A percentile compares a stretch with the other conserved stretches of the same genome.
Evolutionary conservation across 768 basidiomycete genomes (phyloP).

Genomic region (Termitomyces titanicus): DNA sequence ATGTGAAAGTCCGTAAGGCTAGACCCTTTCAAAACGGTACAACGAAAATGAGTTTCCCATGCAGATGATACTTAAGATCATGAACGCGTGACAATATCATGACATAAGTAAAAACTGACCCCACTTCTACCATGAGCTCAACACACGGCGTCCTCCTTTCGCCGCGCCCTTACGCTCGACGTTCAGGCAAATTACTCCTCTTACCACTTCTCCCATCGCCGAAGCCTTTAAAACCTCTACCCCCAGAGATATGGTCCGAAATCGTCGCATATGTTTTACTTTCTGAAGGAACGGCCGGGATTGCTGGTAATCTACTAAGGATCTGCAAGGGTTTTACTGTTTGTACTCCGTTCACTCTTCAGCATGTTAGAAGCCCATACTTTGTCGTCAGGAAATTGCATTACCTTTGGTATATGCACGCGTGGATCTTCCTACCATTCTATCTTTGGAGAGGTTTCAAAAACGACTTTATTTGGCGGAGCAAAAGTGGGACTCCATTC

Average conservation of each 20-base stretch:
- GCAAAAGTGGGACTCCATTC: slow-evolving; percentile 82
- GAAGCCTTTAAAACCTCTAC: slow-evolving; percentile 51
- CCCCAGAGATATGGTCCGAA: slow-evolving; percentile 67
- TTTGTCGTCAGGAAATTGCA: slow-evolving; percentile 48
- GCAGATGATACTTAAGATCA: neutral
- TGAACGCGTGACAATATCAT: neutral
- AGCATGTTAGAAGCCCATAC: neutral
- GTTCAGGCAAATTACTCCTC: slow-evolving; percentile 57
- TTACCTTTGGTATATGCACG: slow-evolving; percentile 65
- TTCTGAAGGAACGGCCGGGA: slow-evolving; percentile 17
- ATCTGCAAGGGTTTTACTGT: slow-evolving; percentile 49
- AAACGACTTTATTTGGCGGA: slow-evolving; percentile 59
- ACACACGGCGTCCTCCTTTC: slow-evolving; percentile 46
- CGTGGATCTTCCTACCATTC: slow-evolving; percentile 40
- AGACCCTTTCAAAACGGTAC: too few relatives aligned
- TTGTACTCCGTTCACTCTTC: slow-evolving; percentile 6
- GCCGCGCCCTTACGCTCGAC: slow-evolving; percentile 63
- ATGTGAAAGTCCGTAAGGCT: neutral
- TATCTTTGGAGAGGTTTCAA: slow-evolving; percentile 54
- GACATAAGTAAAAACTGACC: too few relatives aligned
- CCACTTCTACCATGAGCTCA: slow-evolving; percentile 31
- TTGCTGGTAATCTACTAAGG: slow-evolving; percentile 32
- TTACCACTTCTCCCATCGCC: slow-evolving; percentile 63
- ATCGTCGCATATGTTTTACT: slow-evolving; percentile 45
- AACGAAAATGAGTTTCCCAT: neutral